Evolutionary conservation across 2,329 filamentous ascomycete genomes (phyloP).

Genomic region (Colletotrichum sp.): DNA sequence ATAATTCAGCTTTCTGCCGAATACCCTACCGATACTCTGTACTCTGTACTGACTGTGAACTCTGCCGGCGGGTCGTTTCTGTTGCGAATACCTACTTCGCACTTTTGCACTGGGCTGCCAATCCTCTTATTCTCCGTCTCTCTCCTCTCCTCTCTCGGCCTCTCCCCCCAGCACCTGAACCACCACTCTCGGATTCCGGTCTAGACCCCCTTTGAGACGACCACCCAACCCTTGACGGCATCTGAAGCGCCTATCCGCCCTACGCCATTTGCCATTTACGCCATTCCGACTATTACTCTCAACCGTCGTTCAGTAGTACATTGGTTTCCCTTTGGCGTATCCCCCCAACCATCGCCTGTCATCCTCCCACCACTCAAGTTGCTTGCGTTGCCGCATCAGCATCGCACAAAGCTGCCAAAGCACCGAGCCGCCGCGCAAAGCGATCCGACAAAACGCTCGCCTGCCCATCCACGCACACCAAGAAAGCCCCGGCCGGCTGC

Average conservation of each 20-base stretch:
- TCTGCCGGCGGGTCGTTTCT: neutral
- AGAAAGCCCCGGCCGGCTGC: conserved; percentile 1
- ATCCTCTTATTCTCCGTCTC: neutral
- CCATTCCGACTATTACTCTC: neutral
- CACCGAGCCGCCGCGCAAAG: neutral
- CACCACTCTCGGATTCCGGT: neutral
- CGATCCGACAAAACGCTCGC: neutral
- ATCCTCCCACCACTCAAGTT: neutral
- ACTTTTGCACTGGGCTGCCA: neutral
- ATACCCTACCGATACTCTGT: neutral
- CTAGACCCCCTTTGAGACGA: neutral
- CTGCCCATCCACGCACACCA: neutral
- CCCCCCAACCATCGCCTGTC: neutral
- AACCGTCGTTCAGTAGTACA: neutral
- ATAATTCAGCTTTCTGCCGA: neutral
- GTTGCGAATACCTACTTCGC: neutral
- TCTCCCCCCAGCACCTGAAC: neutral
- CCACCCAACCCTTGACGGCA: neutral
- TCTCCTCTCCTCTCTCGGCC: neutral
- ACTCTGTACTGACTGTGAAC: neutral
- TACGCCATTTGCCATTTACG: neutral
- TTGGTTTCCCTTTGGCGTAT: neutral
- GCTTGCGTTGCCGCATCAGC: neutral
- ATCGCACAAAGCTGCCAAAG: neutral
- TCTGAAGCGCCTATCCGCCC: neutral